Conservation (phyloP, 163 green algal species). For the Scenedesmus sp. region DNA sequence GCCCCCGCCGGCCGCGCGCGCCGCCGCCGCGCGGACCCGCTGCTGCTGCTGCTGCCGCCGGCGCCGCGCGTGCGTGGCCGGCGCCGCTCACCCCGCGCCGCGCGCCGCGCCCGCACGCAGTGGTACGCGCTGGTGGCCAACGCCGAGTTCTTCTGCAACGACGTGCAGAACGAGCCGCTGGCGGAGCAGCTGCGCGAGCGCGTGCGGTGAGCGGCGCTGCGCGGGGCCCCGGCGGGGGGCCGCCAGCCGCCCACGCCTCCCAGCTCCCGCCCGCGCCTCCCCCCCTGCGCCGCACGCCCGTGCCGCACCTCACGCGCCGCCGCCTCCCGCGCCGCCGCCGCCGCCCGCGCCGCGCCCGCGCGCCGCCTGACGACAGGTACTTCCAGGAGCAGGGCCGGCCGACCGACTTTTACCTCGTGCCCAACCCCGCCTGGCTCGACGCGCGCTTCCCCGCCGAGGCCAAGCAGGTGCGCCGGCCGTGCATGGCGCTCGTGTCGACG, state of each 20-base stretch:
- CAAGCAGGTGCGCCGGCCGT: conserved; percentile 84
- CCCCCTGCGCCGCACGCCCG: too few relatives aligned
- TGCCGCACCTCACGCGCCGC: too few relatives aligned
- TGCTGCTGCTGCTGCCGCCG: background rate
- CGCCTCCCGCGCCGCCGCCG: too few relatives aligned
- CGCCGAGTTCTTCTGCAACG: conserved; percentile 93
- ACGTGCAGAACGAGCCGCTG: conserved; percentile 94
- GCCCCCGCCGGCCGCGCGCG: too few relatives aligned
- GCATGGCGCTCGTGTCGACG: conserved; percentile 90
- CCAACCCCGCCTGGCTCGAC: conserved; percentile 91
- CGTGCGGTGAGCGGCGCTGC: conserved; percentile 58
- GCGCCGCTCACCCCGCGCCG: background rate
- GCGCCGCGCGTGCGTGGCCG: too few relatives aligned
- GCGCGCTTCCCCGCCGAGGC: conserved; percentile 78
- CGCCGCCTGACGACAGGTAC: conserved; percentile 48
- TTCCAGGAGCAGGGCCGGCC: conserved; percentile 76
- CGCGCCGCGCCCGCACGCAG: too few relatives aligned
- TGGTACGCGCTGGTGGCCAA: conserved; percentile 89
- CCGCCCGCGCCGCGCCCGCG: too few relatives aligned
- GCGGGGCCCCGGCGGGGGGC: too few relatives aligned
- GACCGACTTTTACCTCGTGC: conserved; percentile 93
- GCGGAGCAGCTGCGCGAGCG: conserved; percentile 95
- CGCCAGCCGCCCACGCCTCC: too few relatives aligned
- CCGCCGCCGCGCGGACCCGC: background rate
- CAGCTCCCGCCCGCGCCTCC: too few relatives aligned